These are phyloP conservation scores for Cyclotella choctawhatcheeana DNA, from an alignment of 108 stramenopile genomes.

Conservation along the genomic window DNA sequence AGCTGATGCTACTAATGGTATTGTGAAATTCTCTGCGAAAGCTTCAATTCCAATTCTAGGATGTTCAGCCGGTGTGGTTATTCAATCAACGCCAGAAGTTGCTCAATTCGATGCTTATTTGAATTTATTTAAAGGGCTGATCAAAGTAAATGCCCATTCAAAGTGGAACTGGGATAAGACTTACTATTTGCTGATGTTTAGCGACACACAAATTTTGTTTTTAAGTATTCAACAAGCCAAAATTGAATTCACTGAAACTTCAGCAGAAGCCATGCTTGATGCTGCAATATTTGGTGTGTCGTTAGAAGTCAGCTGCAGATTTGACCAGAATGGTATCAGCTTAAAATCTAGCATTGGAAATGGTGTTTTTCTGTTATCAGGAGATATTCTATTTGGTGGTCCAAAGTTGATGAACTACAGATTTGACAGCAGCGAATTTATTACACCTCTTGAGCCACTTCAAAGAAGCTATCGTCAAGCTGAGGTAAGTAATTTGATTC, in stretches of 20 bases:
- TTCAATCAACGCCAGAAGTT: not conserved
- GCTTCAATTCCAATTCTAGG: not conserved
- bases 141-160: not conserved
- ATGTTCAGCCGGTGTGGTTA: not conserved
- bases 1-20: not conserved
- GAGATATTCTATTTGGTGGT: too few relatives aligned
- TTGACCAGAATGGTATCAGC: not conserved
- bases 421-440: too few relatives aligned
- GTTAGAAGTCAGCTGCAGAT: not conserved
- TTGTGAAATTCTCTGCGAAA: not conserved
- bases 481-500: too few relatives aligned
- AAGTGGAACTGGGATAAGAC: not conserved
- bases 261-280: not conserved
- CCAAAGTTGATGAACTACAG: too few relatives aligned
- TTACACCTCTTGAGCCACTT: too few relatives aligned
- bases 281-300: not conserved
- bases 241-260: not conserved
- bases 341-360: not conserved
- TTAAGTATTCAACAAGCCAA: not conserved
- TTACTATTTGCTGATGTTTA: not conserved
- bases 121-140: not conserved
- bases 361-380: too few relatives aligned
- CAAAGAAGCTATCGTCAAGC: too few relatives aligned
- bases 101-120: not conserved
- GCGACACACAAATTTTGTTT: not conserved